Percentiles rank a stretch among this genome's conserved stretches.
These are phyloP conservation scores for Diutina neorugosa DNA, from an alignment of 1,139 yeast genomes.

Conservation along the genomic window DNA sequence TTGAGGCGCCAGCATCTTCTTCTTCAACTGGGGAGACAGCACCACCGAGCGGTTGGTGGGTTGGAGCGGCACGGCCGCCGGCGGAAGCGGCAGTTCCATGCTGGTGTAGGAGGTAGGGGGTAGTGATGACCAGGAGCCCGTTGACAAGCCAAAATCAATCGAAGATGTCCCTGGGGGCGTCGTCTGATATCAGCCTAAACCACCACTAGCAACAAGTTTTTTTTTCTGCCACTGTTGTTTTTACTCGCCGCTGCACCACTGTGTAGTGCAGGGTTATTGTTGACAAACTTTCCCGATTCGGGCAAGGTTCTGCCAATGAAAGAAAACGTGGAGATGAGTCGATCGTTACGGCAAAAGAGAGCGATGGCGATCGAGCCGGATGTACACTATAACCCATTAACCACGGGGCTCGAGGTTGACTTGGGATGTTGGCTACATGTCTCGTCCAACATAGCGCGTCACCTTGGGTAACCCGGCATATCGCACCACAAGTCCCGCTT, in stretches of 20 bases:
- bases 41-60: background rate
- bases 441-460: no score
- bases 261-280: background rate
- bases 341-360: background rate
- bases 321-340: background rate
- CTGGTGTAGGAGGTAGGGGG: background rate
- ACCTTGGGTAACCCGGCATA: no score
- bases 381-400: no score
- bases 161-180: conserved; percentile 4
- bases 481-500: no score
- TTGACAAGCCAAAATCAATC: conserved; percentile 1
- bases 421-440: no score
- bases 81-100: conserved; percentile 4
- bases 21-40: background rate
- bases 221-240: conserved; percentile 2
- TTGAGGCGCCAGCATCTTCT: conserved; percentile 4
- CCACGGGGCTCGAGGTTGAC: no score
- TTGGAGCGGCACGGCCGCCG: conserved; percentile 1
- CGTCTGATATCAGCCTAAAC: conserved; percentile 4
- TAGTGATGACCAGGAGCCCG: conserved; percentile 1
- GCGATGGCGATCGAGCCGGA: background rate
- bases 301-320: background rate
- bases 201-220: conserved; percentile 2
- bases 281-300: background rate
- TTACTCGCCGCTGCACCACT: background rate